Percentiles rank a stretch among this genome's conserved stretches.
phyloP scores from a whole-genome alignment of 495 filamentous ascomycete genomes.

The Pyrenopolyporus hunteri region DNA sequence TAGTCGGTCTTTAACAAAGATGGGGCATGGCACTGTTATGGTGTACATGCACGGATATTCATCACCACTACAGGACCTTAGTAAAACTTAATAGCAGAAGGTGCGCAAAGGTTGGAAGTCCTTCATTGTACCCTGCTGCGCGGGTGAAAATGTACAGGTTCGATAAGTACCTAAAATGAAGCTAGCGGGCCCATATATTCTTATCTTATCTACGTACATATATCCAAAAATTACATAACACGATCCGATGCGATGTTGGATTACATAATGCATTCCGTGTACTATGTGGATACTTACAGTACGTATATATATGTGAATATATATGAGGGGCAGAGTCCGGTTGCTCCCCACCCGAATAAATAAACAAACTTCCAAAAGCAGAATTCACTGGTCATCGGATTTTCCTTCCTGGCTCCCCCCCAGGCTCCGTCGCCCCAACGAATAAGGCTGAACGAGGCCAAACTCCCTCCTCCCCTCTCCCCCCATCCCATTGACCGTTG shows the following conservation, averaged over 20 bases:
- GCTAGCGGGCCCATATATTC: not conserved
- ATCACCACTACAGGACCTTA: too few species aligned
- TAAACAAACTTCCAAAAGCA: slow-evolving; percentile 46
- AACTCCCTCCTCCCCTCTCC: too few species aligned
- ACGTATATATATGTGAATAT: not conserved
- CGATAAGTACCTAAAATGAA: too few species aligned
- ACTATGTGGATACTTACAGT: too few species aligned
- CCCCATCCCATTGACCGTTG: slow-evolving; percentile 6
- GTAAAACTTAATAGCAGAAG: too few species aligned
- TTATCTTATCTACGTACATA: not conserved
- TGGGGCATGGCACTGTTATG: too few species aligned
- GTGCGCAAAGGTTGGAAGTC: too few species aligned
- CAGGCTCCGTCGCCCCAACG: slow-evolving; percentile 16
- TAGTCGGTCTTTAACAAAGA: not conserved
- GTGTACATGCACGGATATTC: too few species aligned
- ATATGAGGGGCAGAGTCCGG: slow-evolving; percentile 29
- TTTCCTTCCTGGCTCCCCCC: not conserved
- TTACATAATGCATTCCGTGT: too few species aligned
- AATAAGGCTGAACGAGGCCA: slow-evolving; percentile 32
- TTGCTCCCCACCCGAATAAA: slow-evolving; percentile 44
- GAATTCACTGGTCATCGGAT: slow-evolving; percentile 17
- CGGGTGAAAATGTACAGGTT: too few species aligned
- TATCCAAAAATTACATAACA: not conserved
- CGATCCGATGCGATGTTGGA: not conserved
- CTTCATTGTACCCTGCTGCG: too few species aligned